These are phyloP conservation scores for Opeltia flavorubescens DNA, from an alignment of 495 filamentous ascomycete genomes.

Conservation along the genomic window DNA sequence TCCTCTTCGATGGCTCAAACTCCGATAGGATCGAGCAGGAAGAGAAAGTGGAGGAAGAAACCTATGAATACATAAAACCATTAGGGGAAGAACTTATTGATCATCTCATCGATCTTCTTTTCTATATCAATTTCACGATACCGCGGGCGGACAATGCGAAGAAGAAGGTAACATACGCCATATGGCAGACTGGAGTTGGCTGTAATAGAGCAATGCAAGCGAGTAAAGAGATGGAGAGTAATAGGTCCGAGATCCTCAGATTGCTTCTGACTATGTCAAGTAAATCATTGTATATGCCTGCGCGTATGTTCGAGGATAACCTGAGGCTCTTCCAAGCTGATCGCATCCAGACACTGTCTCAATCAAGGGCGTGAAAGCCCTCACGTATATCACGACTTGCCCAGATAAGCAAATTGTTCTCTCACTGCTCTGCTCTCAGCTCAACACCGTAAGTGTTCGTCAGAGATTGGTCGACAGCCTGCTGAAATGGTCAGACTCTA, in stretches of 20 bases:
- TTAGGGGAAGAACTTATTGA: conserved; percentile 91
- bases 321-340: not conserved
- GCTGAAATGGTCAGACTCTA: conserved; percentile 45
- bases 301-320: conserved; percentile 34
- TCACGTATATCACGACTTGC: conserved; percentile 80
- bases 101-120: conserved; percentile 75
- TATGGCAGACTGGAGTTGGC: conserved; percentile 96
- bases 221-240: conserved; percentile 80
- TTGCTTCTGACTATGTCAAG: conserved; percentile 74
- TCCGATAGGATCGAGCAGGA: conserved; percentile 13
- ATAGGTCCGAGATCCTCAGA: conserved; percentile 79
- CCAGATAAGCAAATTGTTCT: conserved; percentile 85
- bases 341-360: conserved; percentile 47
- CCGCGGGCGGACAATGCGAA: conserved; percentile 51
- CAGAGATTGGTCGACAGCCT: not conserved
- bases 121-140: conserved; percentile 81
- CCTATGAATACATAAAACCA: conserved; percentile 70
- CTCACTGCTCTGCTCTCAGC: conserved; percentile 74
- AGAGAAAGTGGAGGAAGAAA: conserved; percentile 31
- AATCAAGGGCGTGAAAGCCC: conserved; percentile 68
- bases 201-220: conserved; percentile 82
- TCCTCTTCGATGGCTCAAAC: conserved; percentile 68
- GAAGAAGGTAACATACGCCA: conserved; percentile 77
- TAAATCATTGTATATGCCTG: conserved; percentile 85
- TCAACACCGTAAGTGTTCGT: conserved; percentile 70